Evolutionary conservation across 495 filamentous ascomycete species (phyloP).

Genomic region (Penicillium goetzii): DNA sequence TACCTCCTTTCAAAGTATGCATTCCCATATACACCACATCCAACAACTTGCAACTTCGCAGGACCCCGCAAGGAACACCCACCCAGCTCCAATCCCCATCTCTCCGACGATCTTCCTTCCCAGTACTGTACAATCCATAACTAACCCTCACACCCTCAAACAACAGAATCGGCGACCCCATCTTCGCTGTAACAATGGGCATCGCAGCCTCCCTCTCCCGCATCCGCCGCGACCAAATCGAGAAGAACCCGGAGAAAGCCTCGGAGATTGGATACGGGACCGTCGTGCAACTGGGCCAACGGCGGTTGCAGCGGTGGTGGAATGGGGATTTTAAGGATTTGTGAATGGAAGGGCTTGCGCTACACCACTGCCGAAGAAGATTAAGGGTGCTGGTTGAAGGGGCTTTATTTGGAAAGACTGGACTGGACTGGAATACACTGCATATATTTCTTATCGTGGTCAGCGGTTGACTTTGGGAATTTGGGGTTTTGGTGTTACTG

Average conservation of each 20-base stretch:
- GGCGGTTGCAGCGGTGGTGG: conserved; percentile 49
- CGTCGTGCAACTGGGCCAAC: conserved; percentile 36
- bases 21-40: neutral
- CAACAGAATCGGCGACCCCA: conserved; percentile 71
- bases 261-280: conserved; percentile 38
- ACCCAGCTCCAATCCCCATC: neutral
- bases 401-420: neutral
- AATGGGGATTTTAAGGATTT: conserved; percentile 47
- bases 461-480: neutral
- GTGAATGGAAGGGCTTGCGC: conserved; percentile 8
- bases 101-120: neutral
- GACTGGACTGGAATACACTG: neutral
- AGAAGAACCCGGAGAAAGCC: conserved; percentile 47
- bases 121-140: neutral
- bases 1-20: conserved; percentile 51
- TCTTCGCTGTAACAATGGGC: conserved; percentile 86
- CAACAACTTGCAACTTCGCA: neutral
- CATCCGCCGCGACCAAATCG: conserved; percentile 81
- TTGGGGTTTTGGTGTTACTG: neutral
- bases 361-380: neutral
- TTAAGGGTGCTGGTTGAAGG: neutral
- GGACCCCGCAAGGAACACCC: neutral
- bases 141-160: neutral
- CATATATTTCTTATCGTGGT: neutral
- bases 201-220: conserved; percentile 56